Percentiles rank a stretch among this genome's conserved stretches.
Conservation (phyloP, 2,329 filamentous ascomycete genomes). For the Fusarium virguliforme region DNA sequence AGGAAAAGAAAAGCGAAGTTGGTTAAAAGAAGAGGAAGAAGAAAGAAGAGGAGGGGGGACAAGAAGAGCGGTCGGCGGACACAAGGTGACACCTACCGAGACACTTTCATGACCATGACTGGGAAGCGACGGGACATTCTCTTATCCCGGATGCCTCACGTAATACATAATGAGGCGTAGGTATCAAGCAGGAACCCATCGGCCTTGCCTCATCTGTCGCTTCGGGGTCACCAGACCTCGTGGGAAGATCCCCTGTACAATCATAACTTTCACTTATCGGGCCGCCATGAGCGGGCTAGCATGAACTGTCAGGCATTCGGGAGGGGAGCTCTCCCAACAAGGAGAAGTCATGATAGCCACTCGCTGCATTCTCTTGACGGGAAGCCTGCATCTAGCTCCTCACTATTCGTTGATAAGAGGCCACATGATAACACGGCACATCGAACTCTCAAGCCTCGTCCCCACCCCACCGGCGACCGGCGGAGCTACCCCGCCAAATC, state of each 20-base stretch:
- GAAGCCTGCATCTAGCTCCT: slow-evolving; percentile 29
- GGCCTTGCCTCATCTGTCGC: slow-evolving; percentile 40
- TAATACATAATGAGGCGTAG: slow-evolving; percentile 42
- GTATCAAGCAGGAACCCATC: slow-evolving; percentile 35
- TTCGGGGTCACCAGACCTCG: slow-evolving; percentile 39
- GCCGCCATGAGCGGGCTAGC: slow-evolving; percentile 37
- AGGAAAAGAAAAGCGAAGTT: slow-evolving; percentile 17
- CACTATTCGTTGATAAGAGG: slow-evolving; percentile 49
- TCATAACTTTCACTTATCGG: slow-evolving; percentile 44
- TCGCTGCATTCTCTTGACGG: slow-evolving; percentile 31
- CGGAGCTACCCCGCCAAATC: slow-evolving; percentile 52
- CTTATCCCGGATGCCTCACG: slow-evolving; percentile 33
- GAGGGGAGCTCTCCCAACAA: slow-evolving; percentile 44
- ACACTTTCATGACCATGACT: slow-evolving; percentile 31
- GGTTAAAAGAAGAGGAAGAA: slow-evolving; percentile 16
- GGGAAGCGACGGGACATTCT: slow-evolving; percentile 28
- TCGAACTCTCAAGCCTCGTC: slow-evolving; percentile 44
- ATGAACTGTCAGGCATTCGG: slow-evolving; percentile 18
- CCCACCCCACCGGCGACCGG: slow-evolving; percentile 45
- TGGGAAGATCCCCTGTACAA: slow-evolving; percentile 39
- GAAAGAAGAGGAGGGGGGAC: slow-evolving; percentile 32
- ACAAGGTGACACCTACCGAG: slow-evolving; percentile 36
- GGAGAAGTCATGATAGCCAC: slow-evolving; percentile 46
- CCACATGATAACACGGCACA: slow-evolving; percentile 48
- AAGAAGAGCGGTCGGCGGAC: slow-evolving; percentile 44